Percentiles rank a stretch among this genome's conserved stretches.
phyloP scores from a whole-genome alignment of 768 basidiomycete species.

The Leccinum disarticulatum region DNA sequence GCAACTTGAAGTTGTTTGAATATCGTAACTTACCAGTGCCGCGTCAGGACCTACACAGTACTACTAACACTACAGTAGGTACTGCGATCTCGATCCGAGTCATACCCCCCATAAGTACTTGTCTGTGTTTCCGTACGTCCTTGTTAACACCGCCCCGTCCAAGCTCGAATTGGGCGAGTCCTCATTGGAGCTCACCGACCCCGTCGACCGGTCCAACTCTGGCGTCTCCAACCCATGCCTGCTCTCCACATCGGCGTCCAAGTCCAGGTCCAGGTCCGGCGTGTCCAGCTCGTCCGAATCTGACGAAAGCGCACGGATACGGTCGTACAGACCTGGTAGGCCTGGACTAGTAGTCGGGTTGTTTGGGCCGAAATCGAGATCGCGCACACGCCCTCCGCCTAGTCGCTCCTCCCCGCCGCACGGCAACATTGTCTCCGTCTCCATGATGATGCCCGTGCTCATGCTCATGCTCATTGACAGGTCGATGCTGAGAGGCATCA shows the following conservation, averaged over 20 bases:
- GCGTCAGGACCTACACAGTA: too few species aligned
- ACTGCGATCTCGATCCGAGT: background rate
- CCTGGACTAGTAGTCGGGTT: background rate
- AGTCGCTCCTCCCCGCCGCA: background rate
- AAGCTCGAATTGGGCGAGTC: constrained; percentile 4
- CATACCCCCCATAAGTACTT: background rate
- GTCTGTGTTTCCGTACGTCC: background rate
- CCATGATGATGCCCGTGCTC: background rate
- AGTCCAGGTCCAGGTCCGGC: background rate
- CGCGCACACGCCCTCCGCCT: background rate
- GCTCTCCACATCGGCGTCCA: background rate
- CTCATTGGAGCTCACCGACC: background rate
- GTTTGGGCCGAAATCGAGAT: background rate
- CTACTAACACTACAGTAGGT: too few species aligned
- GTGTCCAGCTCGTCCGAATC: background rate
- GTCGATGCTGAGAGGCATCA: background rate
- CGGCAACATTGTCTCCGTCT: background rate
- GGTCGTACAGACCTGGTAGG: background rate
- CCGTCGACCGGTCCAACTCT: background rate
- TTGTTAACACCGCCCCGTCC: background rate
- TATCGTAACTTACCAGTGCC: too few species aligned
- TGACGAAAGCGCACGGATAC: background rate
- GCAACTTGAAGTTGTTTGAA: too few species aligned
- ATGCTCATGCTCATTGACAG: background rate
- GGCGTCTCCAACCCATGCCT: background rate